Percentiles rank a stretch among this genome's conserved stretches.
phyloP scores from a whole-genome alignment of 1,139 yeast genomes.

The Yamadazyma trypodendri region DNA sequence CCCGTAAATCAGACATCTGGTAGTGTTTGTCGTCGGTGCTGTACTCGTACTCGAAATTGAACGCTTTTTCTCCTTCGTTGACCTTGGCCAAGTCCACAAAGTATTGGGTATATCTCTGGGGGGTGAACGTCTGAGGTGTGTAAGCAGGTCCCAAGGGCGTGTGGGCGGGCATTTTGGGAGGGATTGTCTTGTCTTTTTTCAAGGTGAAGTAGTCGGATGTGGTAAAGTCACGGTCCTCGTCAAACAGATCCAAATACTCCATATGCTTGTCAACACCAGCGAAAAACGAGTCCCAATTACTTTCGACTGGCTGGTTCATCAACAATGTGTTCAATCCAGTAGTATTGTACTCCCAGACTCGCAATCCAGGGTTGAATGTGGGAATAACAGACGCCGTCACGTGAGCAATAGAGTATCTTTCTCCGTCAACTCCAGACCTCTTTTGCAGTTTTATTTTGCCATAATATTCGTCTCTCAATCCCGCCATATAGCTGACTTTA shows the following conservation, averaged over 20 bases:
- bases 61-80: constrained; percentile 47
- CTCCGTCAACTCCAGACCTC: constrained; percentile 46
- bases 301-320: constrained; percentile 18
- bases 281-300: constrained; percentile 60
- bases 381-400: constrained; percentile 80
- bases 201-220: constrained; percentile 12
- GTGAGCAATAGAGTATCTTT: constrained; percentile 68
- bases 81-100: constrained; percentile 59
- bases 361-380: constrained; percentile 76
- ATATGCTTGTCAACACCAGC: constrained; percentile 37
- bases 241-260: constrained; percentile 23
- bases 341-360: constrained; percentile 84
- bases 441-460: constrained; percentile 43
- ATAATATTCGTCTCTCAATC: constrained; percentile 52
- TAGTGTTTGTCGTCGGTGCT: constrained; percentile 61
- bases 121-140: constrained; percentile 66
- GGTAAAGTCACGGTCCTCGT: constrained; percentile 16
- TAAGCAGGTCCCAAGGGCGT: constrained; percentile 73
- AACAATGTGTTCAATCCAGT: constrained; percentile 39
- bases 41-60: constrained; percentile 65
- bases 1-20: constrained; percentile 55
- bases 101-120: constrained; percentile 70
- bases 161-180: constrained; percentile 58
- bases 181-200: constrained; percentile 61
- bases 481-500: constrained; percentile 61